phyloP scores from a whole-genome alignment of 441 rosid genomes.

The Omphalea diandra region DNA sequence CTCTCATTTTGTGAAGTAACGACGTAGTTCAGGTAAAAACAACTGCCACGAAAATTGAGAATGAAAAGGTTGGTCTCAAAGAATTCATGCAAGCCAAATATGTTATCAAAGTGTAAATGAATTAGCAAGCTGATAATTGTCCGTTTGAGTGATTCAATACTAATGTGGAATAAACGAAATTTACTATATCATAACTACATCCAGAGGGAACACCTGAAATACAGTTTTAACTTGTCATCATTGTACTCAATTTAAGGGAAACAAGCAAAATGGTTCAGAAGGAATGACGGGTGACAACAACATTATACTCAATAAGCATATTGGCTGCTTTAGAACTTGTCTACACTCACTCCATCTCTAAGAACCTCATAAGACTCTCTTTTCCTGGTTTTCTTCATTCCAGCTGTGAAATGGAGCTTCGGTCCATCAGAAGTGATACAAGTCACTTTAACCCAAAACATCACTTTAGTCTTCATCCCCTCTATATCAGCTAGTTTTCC shows the following conservation, averaged over 20 bases:
- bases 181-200: neutral
- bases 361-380: constrained; percentile 77
- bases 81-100: neutral
- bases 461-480: constrained; percentile 83
- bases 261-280: neutral
- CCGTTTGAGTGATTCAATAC: neutral
- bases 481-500: constrained; percentile 78
- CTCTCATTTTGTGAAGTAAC: neutral
- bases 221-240: neutral
- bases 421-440: constrained; percentile 59
- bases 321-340: constrained; percentile 56
- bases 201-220: neutral
- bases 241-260: neutral
- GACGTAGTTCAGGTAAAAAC: no score
- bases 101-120: neutral
- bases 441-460: constrained; percentile 87
- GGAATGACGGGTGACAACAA: neutral
- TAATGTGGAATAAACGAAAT: neutral
- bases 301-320: constrained; percentile 6
- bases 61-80: neutral
- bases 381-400: constrained; percentile 72
- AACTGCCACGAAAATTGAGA: neutral
- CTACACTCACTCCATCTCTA: constrained; percentile 62
- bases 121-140: neutral
- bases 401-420: constrained; percentile 75